phyloP scores from a whole-genome alignment of 2,329 filamentous ascomycete genomes.

The Hypoxylon sp. region DNA sequence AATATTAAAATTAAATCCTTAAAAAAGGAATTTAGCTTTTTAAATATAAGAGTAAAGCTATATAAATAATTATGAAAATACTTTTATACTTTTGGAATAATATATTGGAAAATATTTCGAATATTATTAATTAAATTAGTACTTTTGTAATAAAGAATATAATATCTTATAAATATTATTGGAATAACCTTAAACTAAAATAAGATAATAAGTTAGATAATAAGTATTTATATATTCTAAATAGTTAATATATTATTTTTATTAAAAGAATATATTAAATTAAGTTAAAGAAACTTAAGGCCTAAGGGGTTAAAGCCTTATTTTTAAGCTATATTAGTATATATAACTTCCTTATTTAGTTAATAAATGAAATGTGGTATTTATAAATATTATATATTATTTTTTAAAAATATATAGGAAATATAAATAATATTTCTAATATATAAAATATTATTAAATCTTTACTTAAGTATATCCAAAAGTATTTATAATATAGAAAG shows the following conservation, averaged over 20 bases:
- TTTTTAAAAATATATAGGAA: not conserved
- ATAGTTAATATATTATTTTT: too few relatives aligned
- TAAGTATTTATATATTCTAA: too few relatives aligned
- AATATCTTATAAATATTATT: not conserved
- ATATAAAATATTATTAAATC: not conserved
- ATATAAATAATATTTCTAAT: not conserved
- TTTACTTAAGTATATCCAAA: not conserved
- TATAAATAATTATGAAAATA: too few relatives aligned
- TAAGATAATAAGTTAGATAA: too few relatives aligned
- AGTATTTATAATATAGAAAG: too few relatives aligned
- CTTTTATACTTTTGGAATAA: not conserved
- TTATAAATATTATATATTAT: not conserved
- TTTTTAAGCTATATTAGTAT: not conserved
- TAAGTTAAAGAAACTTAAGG: too few relatives aligned
- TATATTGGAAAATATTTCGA: not conserved
- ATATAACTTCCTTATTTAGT: conserved; percentile 1
- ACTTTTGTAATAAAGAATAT: not conserved
- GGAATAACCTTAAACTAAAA: too few relatives aligned
- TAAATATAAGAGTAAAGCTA: too few relatives aligned
- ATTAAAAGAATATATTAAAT: too few relatives aligned
- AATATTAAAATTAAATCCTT: too few relatives aligned
- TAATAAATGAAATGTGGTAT: not conserved
- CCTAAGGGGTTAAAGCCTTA: not conserved
- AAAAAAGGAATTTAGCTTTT: too few relatives aligned
- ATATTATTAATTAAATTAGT: too few relatives aligned